phyloP scores from a whole-genome alignment of 345 rosid species.

The Hibiscus tridactylites region DNA sequence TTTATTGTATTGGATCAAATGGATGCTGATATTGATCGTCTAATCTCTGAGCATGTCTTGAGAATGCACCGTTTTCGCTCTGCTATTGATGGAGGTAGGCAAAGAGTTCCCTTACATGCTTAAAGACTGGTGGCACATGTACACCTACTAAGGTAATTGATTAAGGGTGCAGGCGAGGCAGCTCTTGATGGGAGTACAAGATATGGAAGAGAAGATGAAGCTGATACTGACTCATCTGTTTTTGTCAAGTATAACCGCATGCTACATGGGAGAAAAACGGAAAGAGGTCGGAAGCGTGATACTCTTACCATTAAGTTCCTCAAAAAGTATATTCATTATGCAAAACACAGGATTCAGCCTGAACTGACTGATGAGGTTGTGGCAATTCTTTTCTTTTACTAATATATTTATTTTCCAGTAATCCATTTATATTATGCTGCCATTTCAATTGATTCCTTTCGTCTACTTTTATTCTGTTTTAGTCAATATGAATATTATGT shows the following conservation, averaged over 20 bases:
- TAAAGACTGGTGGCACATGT: constrained; percentile 1
- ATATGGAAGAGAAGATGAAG: constrained; percentile 73
- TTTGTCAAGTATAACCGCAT: constrained; percentile 86
- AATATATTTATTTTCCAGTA: background rate
- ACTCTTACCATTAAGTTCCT: constrained; percentile 80
- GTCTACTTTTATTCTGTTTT: background rate
- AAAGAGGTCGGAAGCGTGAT: constrained; percentile 61
- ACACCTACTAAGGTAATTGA: constrained; percentile 11
- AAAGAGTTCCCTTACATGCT: constrained; percentile 10
- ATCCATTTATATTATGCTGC: background rate
- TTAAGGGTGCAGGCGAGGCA: constrained; percentile 40
- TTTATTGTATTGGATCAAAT: constrained; percentile 98
- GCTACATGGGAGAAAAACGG: constrained; percentile 79
- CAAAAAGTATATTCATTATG: constrained; percentile 94
- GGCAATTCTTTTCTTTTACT: background rate
- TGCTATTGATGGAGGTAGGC: constrained; percentile 59
- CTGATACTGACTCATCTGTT: constrained; percentile 61
- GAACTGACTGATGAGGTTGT: constrained; percentile 89
- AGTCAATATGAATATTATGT: background rate
- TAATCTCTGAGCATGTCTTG: constrained; percentile 87
- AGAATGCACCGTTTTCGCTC: constrained; percentile 92
- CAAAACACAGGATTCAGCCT: constrained; percentile 91
- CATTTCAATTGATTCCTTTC: background rate
- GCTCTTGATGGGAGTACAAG: constrained; percentile 55
- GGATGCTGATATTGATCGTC: constrained; percentile 90